phyloP scores from a whole-genome alignment of 2,329 filamentous ascomycete genomes.

The Penicillium sp. region DNA sequence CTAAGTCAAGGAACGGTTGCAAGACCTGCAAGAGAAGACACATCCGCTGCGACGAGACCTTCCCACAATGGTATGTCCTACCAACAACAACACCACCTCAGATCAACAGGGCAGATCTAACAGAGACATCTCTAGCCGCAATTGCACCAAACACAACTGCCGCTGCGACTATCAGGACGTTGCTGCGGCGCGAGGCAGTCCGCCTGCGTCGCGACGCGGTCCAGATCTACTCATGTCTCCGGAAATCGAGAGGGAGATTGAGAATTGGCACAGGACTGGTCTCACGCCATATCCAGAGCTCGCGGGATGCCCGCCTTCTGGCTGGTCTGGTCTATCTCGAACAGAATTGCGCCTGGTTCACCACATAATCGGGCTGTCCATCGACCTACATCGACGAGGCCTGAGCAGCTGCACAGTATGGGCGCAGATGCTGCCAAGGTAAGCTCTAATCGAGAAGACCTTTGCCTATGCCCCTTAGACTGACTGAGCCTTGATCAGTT shows the following conservation, averaged over 20 bases:
- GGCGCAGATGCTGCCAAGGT: constrained; percentile 92
- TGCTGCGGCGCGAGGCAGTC: constrained; percentile 61
- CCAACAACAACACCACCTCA: constrained; percentile 21
- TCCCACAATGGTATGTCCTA: constrained; percentile 82
- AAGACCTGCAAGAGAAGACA: constrained; percentile 97
- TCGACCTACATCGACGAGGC: constrained; percentile 75
- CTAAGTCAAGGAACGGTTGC: constrained; percentile 97
- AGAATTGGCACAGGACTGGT: constrained; percentile 80
- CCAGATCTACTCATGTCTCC: constrained; percentile 79
- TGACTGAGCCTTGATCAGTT: constrained; percentile 52
- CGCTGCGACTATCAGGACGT: constrained; percentile 97
- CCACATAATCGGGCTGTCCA: constrained; percentile 83
- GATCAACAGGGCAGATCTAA: constrained; percentile 16
- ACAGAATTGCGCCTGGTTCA: constrained; percentile 87
- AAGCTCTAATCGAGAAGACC: constrained; percentile 44
- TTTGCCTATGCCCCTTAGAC: not conserved
- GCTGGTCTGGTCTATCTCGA: constrained; percentile 70
- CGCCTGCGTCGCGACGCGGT: constrained; percentile 53
- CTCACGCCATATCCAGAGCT: constrained; percentile 84
- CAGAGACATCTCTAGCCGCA: constrained; percentile 63
- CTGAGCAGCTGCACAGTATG: constrained; percentile 86
- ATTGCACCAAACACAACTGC: constrained; percentile 98
- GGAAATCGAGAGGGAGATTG: constrained; percentile 77
- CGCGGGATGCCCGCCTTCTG: constrained; percentile 71
- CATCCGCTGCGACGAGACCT: constrained; percentile 96